Base-by-base conservation (phyloP, 225 moss, liverwort and hornwort species). In the Thuidium tamariscinum region DNA sequence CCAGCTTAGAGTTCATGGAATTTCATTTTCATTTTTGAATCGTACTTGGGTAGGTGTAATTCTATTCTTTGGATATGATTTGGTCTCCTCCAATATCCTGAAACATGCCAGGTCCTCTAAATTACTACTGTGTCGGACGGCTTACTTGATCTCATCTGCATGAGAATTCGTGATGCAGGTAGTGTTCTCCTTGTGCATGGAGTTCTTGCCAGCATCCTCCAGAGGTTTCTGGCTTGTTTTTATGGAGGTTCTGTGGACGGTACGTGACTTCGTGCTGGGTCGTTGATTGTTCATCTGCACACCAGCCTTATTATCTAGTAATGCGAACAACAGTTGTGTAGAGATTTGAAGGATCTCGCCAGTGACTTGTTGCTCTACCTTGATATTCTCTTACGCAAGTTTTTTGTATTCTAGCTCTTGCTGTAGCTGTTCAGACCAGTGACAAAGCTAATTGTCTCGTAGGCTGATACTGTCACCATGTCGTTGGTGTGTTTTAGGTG, bases 211-310 rank as follows among this genome's bases (percentile, higher is more conserved):
- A 51, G 86, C 92, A 51, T 95, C 94, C 27, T 89, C 94, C 36
- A 95, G 99, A 90, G 97, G 97, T 74, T 99, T 99, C 84, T 99
- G 99, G 99, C 99, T 99, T 74, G 99, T 99, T 77, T 95, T 96
- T 80, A 92, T 99, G 82, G 97, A 99, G 90, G 87, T 93, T 74
- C 94, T 97, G 85, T 99, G 99, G 99, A 99, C 96, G 84, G 99
- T 96, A 92, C 79, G 95, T 87, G 44, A n/a, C 71, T 54, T 70
- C 46, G 74, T 42, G 4, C 64, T 62, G 39, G 17, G 22, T 86
- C 52, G 44, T 51, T 80, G n/a, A 54, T 74, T 77, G 16, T 39
- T 78, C 27, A 64, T 70, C 13, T 81, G 87, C 80, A 21, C 71
- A 46, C 66, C 68, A 81, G 18, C n/a, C 13, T 84, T 36, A 61